Conservation (phyloP, 73 alveolate genomes). For the Symbiodinium natans region DNA sequence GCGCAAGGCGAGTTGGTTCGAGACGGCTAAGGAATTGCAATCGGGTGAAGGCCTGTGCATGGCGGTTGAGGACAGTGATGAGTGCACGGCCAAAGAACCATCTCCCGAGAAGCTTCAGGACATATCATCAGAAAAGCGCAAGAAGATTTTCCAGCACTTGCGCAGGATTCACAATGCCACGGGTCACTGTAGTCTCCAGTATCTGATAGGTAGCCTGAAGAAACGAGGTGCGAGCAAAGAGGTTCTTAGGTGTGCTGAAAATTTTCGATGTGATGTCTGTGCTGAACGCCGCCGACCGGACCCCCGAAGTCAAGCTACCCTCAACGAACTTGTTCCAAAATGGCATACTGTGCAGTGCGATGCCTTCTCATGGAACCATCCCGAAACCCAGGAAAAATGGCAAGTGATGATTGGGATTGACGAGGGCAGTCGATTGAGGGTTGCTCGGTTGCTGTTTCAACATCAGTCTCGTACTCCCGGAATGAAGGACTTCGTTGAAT, state of each 20-base stretch:
- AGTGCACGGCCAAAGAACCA: too few species aligned
- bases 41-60: neutral
- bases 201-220: neutral
- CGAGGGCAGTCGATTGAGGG: conserved; percentile 38
- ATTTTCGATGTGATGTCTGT: neutral
- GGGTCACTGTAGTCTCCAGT: conserved; percentile 15
- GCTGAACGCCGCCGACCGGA: neutral
- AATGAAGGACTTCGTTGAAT: neutral
- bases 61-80: neutral
- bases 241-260: neutral
- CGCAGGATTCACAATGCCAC: conserved; percentile 30
- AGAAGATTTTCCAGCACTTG: neutral
- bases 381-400: neutral
- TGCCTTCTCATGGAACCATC: neutral
- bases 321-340: neutral
- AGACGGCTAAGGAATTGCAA: neutral
- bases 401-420: conserved; percentile 16
- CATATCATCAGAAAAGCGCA: neutral
- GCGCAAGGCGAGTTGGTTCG: neutral
- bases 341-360: conserved; percentile 17
- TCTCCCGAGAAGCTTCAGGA: neutral
- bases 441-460: neutral
- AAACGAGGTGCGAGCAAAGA: neutral
- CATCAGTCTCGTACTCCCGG: neutral
- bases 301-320: conserved; percentile 19